Evolutionary conservation across 2,329 filamentous ascomycete species (phyloP), one percentile per base, ranked within the genome.

Genomic region (Sclerotiophoma versabilis): DNA sequence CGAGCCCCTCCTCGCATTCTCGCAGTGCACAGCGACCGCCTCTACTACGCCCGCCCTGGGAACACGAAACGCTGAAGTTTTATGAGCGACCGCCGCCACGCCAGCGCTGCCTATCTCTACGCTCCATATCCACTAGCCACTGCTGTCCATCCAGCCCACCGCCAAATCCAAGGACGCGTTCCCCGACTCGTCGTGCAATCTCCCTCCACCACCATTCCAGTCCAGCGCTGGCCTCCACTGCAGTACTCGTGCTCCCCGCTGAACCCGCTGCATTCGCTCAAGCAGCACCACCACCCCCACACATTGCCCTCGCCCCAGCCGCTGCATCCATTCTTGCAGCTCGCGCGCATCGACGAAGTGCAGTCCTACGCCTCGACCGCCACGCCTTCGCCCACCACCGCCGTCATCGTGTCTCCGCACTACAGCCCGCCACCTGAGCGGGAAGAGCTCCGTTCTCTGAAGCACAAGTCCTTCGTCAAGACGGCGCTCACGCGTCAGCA

Each of bases 391-490:
- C 55, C 60, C 39, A 46, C 59, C 27, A 65, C 71, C 60, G 65
- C 72, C 72, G 69, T 71, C 70, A 75, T 67, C 67, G 72, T 76
- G 73, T 76, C 73, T 73, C 69, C 67, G 62, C 65, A 71, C 65
- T 69, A 60, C 61, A 65, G 63, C 65, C 69, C 71, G 66, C 66
- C 65, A 34, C 56, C 63, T 39, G 64, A 69, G 69, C 69, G 71
- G 70, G 69, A 72, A 57, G 58, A 62, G 52, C 58, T 65, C 59
- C 65, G 63, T 58, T 47, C 64, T 49, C 54, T 59, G 57, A 62
- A 63, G 58, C 72, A 71, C 59, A 73, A 73, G 60, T 49, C 63
- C 43, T 49, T 64, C 51, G 53, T 62, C 30, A 66, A 70, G 56
- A 57, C 66, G 51, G 62, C 63, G 43, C 57, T 63, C 57, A 60